These are phyloP conservation scores for Penicillium verhagenii DNA, from an alignment of 495 filamentous ascomycete species.

Conservation along the genomic window DNA sequence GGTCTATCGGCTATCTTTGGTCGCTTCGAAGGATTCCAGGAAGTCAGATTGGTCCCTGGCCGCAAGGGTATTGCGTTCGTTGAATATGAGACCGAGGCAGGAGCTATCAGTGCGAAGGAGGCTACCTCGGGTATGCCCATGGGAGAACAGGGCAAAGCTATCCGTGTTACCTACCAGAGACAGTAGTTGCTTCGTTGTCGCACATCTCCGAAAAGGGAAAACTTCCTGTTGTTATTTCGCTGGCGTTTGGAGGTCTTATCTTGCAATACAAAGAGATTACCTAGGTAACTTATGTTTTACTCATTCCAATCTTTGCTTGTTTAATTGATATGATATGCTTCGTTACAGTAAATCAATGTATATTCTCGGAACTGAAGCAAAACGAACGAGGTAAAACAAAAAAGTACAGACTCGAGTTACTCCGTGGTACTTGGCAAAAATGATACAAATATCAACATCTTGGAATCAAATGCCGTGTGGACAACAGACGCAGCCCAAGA, in stretches of 20 bases:
- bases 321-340: not conserved
- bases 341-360: not conserved
- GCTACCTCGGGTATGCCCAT: slow-evolving; percentile 86
- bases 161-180: slow-evolving; percentile 90
- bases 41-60: slow-evolving; percentile 84
- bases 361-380: not conserved
- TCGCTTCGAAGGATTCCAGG: slow-evolving; percentile 90
- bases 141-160: slow-evolving; percentile 63
- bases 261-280: slow-evolving; percentile 21
- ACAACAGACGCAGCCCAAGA: slow-evolving; percentile 10
- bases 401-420: slow-evolving; percentile 6
- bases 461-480: slow-evolving; percentile 14
- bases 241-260: slow-evolving; percentile 37
- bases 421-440: slow-evolving; percentile 6
- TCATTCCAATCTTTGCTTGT: not conserved
- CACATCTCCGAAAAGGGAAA: not conserved
- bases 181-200: slow-evolving; percentile 49
- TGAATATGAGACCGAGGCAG: slow-evolving; percentile 87
- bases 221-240: slow-evolving; percentile 19
- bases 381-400: not conserved
- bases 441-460: slow-evolving; percentile 27
- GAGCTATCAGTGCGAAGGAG: slow-evolving; percentile 94
- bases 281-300: not conserved
- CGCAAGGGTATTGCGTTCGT: slow-evolving; percentile 92
- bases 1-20: slow-evolving; percentile 77